phyloP scores from a whole-genome alignment of 768 basidiomycete genomes.

The Phaeolepiota aurea region DNA sequence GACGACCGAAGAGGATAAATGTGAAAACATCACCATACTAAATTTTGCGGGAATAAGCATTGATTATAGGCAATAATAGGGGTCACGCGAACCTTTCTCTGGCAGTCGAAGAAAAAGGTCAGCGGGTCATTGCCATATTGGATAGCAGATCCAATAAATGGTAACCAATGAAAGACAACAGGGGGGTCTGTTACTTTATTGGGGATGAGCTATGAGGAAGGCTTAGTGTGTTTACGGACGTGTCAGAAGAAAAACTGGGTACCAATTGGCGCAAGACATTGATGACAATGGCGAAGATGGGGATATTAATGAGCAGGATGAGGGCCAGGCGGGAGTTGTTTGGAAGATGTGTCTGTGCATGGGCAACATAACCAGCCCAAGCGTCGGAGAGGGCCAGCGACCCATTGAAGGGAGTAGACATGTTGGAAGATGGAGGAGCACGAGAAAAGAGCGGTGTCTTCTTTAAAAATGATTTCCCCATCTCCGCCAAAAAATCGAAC shows the following conservation, averaged over 20 bases:
- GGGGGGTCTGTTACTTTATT: conserved; percentile 48
- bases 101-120: conserved; percentile 73
- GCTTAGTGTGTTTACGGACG: neutral
- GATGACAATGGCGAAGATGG: conserved; percentile 56
- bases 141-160: conserved; percentile 83
- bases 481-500: too few species aligned
- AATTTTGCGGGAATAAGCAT: neutral
- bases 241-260: conserved; percentile 14
- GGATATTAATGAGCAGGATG: conserved; percentile 55
- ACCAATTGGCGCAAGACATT: conserved; percentile 81
- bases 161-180: conserved; percentile 88
- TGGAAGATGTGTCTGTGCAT: conserved; percentile 30
- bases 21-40: conserved; percentile 98
- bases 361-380: conserved; percentile 35
- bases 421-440: neutral
- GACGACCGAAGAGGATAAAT: conserved; percentile 83
- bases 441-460: neutral
- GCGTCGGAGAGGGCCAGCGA: conserved; percentile 28
- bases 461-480: too few species aligned
- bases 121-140: conserved; percentile 90
- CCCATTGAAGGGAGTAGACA: conserved; percentile 17
- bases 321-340: conserved; percentile 27
- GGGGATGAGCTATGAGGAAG: conserved; percentile 1
- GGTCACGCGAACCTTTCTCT: conserved; percentile 51
- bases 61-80: too few species aligned